These are phyloP conservation scores for Phoma herbarum DNA, from an alignment of 2,329 filamentous ascomycete genomes.

Conservation along the genomic window DNA sequence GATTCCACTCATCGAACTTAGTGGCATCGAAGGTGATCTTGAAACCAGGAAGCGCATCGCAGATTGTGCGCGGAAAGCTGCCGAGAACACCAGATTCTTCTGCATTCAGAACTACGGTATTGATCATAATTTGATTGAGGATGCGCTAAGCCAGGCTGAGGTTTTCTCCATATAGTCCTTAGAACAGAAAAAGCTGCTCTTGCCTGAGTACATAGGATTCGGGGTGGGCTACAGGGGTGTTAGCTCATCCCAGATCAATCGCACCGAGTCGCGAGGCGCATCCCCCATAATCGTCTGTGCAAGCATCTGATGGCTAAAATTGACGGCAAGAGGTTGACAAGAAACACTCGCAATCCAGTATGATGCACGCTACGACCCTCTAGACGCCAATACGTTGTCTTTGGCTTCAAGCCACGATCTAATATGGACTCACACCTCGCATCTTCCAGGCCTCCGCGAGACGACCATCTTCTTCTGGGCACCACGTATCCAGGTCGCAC, in stretches of 20 bases:
- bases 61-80: slow-evolving; percentile 25
- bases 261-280: slow-evolving; percentile 4
- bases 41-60: slow-evolving; percentile 53
- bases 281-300: not conserved
- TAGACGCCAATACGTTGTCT: not conserved
- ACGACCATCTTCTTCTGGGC: slow-evolving; percentile 60
- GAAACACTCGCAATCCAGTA: slow-evolving; percentile 14
- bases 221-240: slow-evolving; percentile 5
- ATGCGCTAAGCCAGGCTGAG: slow-evolving; percentile 15
- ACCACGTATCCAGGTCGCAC: slow-evolving; percentile 60
- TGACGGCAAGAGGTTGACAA: slow-evolving; percentile 1
- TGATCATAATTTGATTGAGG: slow-evolving; percentile 23
- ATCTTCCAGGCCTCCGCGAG: slow-evolving; percentile 58
- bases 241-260: slow-evolving; percentile 6
- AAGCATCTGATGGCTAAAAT: not conserved
- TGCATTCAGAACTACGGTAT: slow-evolving; percentile 40
- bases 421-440: slow-evolving; percentile 3
- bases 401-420: not conserved
- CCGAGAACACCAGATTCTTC: slow-evolving; percentile 24
- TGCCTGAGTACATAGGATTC: not conserved
- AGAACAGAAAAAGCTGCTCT: not conserved
- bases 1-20: slow-evolving; percentile 48
- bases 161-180: slow-evolving; percentile 5
- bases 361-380: slow-evolving; percentile 6
- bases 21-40: slow-evolving; percentile 48